Conservation (phyloP, 768 basidiomycete species). For the Russula lepida region DNA sequence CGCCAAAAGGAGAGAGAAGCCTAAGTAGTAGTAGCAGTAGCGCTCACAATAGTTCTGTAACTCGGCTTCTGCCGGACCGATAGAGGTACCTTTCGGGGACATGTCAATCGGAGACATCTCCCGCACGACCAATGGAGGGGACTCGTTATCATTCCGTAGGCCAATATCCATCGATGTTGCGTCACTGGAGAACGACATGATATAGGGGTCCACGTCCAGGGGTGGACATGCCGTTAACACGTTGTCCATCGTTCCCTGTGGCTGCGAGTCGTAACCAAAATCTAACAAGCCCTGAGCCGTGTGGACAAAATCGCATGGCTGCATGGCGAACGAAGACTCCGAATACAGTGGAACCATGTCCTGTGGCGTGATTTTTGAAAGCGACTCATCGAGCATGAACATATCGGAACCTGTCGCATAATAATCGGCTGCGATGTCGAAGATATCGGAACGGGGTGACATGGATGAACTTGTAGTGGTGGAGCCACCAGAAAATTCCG, state of each 20-base stretch:
- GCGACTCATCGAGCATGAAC: slow-evolving; percentile 17
- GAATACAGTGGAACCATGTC: slow-evolving; percentile 17
- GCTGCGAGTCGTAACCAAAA: slow-evolving; percentile 14
- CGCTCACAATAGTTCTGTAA: slow-evolving; percentile 41
- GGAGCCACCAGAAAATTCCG: slow-evolving; percentile 13
- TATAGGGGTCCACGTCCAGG: slow-evolving; percentile 13
- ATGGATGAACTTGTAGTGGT: slow-evolving; percentile 18
- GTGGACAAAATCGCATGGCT: slow-evolving; percentile 10
- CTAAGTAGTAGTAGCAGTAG: slow-evolving; percentile 11
- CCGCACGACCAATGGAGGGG: slow-evolving; percentile 5
- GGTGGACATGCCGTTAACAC: slow-evolving; percentile 10
- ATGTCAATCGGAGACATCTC: slow-evolving; percentile 9
- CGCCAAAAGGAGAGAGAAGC: slow-evolving; percentile 13
- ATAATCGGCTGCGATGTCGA: slow-evolving; percentile 18
- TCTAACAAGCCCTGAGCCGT: slow-evolving; percentile 6
- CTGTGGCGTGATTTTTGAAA: slow-evolving; percentile 17
- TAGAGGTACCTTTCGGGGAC: slow-evolving; percentile 1
- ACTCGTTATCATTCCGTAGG: neutral
- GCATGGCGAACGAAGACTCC: slow-evolving; percentile 4
- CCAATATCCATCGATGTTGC: neutral
- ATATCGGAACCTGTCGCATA: slow-evolving; percentile 10
- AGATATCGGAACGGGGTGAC: slow-evolving; percentile 21
- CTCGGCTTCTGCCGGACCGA: slow-evolving; percentile 19
- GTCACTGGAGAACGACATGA: slow-evolving; percentile 5
- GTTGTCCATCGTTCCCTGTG: slow-evolving; percentile 10